phyloP scores from a whole-genome alignment of 1,284 basidiomycete species.

The Microbotryum violaceum region DNA sequence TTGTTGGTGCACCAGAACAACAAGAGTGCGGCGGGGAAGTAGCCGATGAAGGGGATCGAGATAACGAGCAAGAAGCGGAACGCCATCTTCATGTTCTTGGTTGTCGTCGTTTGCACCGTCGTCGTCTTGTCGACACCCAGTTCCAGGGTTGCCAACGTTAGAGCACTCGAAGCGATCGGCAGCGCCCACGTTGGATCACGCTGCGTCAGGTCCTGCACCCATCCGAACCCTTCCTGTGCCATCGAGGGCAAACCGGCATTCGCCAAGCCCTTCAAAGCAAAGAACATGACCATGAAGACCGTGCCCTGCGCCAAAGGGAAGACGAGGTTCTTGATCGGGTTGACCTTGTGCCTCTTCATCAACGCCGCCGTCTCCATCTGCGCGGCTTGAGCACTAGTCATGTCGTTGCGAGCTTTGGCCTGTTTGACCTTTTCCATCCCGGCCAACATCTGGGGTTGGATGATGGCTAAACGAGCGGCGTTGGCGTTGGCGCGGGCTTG shows the following conservation, averaged over 20 bases:
- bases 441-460: conserved; percentile 53
- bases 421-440: conserved; percentile 51
- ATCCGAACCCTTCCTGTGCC: conserved; percentile 64
- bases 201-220: conserved; percentile 68
- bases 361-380: conserved; percentile 56
- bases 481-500: conserved; percentile 59
- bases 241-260: conserved; percentile 63
- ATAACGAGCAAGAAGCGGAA: conserved; percentile 57
- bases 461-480: conserved; percentile 60
- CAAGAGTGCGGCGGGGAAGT: conserved; percentile 47
- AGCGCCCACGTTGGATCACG: conserved; percentile 72
- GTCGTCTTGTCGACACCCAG: conserved; percentile 59
- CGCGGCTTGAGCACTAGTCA: conserved; percentile 51
- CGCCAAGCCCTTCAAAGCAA: conserved; percentile 68
- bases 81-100: conserved; percentile 64
- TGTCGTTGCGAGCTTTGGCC: conserved; percentile 49
- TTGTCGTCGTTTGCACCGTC: conserved; percentile 47
- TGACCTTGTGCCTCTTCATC: conserved; percentile 63
- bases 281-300: conserved; percentile 76
- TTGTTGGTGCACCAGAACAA: conserved; percentile 54
- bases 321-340: conserved; percentile 53
- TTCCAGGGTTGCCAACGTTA: conserved; percentile 64
- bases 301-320: conserved; percentile 66
- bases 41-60: conserved; percentile 54
- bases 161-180: conserved; percentile 57